Evolutionary conservation across 2,329 filamentous ascomycete species (phyloP).

Genomic region (Helminthosporium solani): DNA sequence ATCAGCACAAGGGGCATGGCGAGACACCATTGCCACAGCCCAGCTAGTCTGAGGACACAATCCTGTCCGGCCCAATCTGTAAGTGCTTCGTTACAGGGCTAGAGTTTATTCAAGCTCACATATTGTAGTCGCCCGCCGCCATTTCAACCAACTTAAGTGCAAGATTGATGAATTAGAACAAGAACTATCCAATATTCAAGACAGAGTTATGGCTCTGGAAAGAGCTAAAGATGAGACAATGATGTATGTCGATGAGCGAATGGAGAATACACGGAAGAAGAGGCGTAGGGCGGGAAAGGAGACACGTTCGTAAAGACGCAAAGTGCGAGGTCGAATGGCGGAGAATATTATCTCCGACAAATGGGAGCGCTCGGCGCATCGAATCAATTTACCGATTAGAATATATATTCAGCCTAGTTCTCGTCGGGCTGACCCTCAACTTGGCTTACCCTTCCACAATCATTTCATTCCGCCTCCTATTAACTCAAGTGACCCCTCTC

Average conservation of each 20-base stretch:
- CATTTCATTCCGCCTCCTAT: no score
- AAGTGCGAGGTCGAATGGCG: not conserved
- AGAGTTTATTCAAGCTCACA: no score
- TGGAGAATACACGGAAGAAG: conserved; percentile 3
- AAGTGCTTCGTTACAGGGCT: no score
- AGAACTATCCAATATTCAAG: no score
- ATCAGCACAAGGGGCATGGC: conserved; percentile 1
- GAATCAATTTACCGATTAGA: not conserved
- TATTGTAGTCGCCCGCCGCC: no score
- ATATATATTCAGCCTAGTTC: not conserved
- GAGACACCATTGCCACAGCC: conserved; percentile 7
- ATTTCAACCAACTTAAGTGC: no score
- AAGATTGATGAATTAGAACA: no score
- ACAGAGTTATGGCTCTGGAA: no score
- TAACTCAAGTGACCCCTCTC: no score
- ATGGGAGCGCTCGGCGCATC: not conserved
- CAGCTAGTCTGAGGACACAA: not conserved
- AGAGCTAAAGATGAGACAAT: conserved; percentile 8
- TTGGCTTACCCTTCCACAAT: no score
- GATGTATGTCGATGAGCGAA: not conserved
- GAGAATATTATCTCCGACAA: not conserved
- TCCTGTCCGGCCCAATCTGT: no score
- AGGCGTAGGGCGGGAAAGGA: not conserved
- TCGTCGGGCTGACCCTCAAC: no score
- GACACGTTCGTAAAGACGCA: not conserved